Base-by-base conservation (phyloP, 2,329 filamentous ascomycete genomes). In the Cercospora canescens region DNA sequence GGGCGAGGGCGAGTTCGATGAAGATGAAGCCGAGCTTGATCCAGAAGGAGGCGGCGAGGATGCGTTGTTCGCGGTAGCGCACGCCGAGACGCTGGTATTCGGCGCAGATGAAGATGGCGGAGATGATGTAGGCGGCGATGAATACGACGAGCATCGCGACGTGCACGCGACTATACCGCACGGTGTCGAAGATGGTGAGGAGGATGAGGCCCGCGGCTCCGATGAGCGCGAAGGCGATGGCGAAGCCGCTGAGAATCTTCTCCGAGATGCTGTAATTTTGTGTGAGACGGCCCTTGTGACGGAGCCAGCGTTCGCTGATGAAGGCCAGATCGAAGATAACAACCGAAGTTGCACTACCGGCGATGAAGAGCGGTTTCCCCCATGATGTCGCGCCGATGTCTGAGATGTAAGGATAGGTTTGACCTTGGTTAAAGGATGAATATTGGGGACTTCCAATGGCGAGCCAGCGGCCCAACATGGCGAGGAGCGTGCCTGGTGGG, bases 71-170 rank as follows among this genome's bases (percentile, higher is more conserved):
- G 69, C 90, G 90, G 82, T 94, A 92, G 76, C 90, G 89, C 61
- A 90, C 88, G 28, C 93, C 93, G 1, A 98, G 85, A 2, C 92
- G 89, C 74, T 95, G 90, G 78, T 96, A 97, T 78, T 97, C 93
- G 81, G 88, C 89, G 82, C 94, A 97, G 70, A 94, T 91, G 79
- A 94, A 94, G 71, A 97, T 85, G 63, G 94, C 94, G 4, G 89
- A 92, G 62, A 97, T 76, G 62, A 97, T 82, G 78, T 96, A 98
- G 35, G 93, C 95, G 14, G 79, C 88, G 59, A 97, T 92, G 78
- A 99, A 99, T 60, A 97, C 79, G 1, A 87, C 79, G 37, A 99
- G 81, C 79, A 96, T 96, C 2, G 88, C 82, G 74, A 92, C 84
- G 77, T 99, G 95, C 65, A 91, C 76, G 1, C 72, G 79, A 1